These are phyloP conservation scores for Aspergillus sp. DNA, from an alignment of 2,329 filamentous ascomycete species.

Conservation along the genomic window DNA sequence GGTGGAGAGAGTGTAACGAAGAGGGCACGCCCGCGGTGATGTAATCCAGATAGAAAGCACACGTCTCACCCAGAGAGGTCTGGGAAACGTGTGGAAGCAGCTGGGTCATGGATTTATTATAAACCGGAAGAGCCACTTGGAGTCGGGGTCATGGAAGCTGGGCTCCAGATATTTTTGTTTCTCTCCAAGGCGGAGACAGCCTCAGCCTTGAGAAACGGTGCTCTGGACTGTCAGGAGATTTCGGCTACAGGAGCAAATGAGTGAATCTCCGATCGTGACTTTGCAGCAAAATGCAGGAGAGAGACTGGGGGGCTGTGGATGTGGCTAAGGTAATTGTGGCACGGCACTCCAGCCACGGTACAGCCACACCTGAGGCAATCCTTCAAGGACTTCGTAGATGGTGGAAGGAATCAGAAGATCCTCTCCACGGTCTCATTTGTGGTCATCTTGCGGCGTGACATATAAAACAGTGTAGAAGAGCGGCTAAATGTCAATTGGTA, in stretches of 20 bases:
- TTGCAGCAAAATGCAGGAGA: too few species aligned
- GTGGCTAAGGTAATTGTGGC: background rate
- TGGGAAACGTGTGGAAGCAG: constrained; percentile 37
- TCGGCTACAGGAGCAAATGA: background rate
- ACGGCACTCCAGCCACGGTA: constrained; percentile 2
- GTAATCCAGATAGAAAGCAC: constrained; percentile 39
- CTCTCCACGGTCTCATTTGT: background rate
- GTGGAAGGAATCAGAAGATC: background rate
- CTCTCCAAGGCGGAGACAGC: constrained; percentile 16
- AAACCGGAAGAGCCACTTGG: background rate
- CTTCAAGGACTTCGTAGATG: background rate
- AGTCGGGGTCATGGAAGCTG: constrained; percentile 20
- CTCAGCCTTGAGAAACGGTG: constrained; percentile 4
- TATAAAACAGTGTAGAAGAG: too few species aligned
- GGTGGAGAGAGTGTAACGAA: constrained; percentile 33
- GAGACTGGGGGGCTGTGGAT: background rate
- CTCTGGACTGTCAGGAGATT: constrained; percentile 2
- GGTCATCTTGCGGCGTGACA: too few species aligned
- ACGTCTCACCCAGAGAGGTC: constrained; percentile 43
- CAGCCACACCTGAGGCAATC: constrained; percentile 4
- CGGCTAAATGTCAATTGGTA: too few species aligned
- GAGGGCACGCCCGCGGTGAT: constrained; percentile 32
- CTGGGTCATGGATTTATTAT: constrained; percentile 39
- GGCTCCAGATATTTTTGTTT: constrained; percentile 7
- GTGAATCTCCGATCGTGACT: too few species aligned